Evolutionary conservation across 495 filamentous ascomycete genomes (phyloP), one percentile per base, ranked within the genome.

Genomic region (Terfezia boudieri): DNA sequence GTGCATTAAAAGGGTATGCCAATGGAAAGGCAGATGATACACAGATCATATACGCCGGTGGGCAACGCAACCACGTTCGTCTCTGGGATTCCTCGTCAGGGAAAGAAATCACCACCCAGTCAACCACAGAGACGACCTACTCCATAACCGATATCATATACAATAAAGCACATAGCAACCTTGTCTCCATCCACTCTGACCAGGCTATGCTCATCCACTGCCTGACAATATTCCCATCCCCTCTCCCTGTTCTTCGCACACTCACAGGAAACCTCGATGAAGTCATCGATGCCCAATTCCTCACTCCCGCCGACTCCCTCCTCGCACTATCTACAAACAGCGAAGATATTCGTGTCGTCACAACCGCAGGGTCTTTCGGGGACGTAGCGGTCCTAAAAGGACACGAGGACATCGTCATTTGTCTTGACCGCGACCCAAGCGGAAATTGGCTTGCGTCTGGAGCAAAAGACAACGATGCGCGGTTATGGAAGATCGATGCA

Each of bases 211-310:
- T 81, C 14, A 67, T 94, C 35, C 83, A 92, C 64, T 82, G 81
- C 10, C 61, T 70, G 12, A 65, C 71, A 36, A 32, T 58, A 49
- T 36, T 51, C 61, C 38, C 56, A 22, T 41, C 70, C 22, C 55
- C 59, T 55, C 60, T 73, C 20, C 59, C 64, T 16, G 53, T 66
- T 60, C 55, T 82, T 53, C 78, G 83, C 55, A 76, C 84, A 16
- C 89, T 96, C 58, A 94, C 89, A 17, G 92, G 92, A 22, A 94
- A 90, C 37, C 86, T 96, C 66, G 90, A 96, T 63, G 90, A 96
- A 64, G 87, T 96, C 54, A 92, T 96, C 59, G 92, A 96, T 60
- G 68, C 95, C 22, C 82, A 79, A 23, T 94, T 86, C 62, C 74
- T 94, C 55, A 79, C 87, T 1, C 76, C 78, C 10, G 79, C 88